Base-by-base conservation (phyloP, 2,329 filamentous ascomycete genomes). In the Xylariaceae sp. region DNA sequence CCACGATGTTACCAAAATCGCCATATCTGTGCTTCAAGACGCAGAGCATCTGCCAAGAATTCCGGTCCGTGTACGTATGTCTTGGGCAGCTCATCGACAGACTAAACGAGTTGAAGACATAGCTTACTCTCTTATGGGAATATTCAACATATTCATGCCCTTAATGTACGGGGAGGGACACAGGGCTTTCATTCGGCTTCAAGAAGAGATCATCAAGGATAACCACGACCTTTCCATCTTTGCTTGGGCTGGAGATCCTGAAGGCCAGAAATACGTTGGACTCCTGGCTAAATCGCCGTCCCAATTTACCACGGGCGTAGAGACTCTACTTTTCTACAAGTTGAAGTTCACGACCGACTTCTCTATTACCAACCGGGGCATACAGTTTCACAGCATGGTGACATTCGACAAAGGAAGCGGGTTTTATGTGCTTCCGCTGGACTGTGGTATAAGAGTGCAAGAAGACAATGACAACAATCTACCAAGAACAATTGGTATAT, bases 71-170 rank as follows among this genome's bases (percentile, higher is more conserved):
- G 34, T 37, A 18, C 39, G 43, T 4, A 46, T 46, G 43, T 40
- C 37, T 9, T 46, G 43, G 43, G 43, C 43, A 4, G 36, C 43
- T 2, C 30, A 24, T 13, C 36, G 43, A 4, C 31, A 37, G 18
- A 45, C 43, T 18, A 45, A 35, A 29, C 38, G 40, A 30, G 28
- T 37, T 19, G 43, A 45, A 16, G 43, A 45, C 13, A 45, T 43
- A 3, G 43, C 43, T 12, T 45, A 45, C 34, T 42, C 39, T 32
- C 40, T 45, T n/a, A 26, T 45, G 3, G 43, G 43, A 2, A 28
- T 45, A 28, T 45, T 45, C 4, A 30, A 45, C n/a, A 43, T 45
- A n/a, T 32, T 37, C 12, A 45, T 45, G 43, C 43, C 43, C 4
- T 18, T 45, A 13, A 36, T 45, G n/a, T 44, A 44, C n/a, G 42